Percentiles rank a stretch among this genome's conserved stretches.
These are phyloP conservation scores for Colletotrichum kahawae DNA, from an alignment of 2,329 filamentous ascomycete genomes.

Conservation along the genomic window DNA sequence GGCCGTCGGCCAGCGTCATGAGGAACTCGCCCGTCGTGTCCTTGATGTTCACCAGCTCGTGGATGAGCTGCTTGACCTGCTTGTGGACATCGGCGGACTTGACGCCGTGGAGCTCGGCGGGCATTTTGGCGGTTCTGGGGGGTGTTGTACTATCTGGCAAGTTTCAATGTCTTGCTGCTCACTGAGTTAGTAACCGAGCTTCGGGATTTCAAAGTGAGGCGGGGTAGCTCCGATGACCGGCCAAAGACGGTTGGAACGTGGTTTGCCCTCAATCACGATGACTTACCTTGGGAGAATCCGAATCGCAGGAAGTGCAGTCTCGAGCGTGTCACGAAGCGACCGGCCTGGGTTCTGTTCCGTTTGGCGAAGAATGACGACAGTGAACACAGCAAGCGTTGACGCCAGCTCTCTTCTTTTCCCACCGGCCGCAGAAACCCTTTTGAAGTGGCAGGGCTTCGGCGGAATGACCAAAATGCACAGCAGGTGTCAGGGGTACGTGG, in stretches of 20 bases:
- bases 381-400: background rate
- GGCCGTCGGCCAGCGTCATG: conserved; percentile 71
- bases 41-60: conserved; percentile 78
- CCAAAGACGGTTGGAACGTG: background rate
- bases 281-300: background rate
- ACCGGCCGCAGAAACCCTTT: background rate
- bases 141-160: background rate
- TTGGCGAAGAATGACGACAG: background rate
- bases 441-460: background rate
- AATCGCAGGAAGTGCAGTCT: background rate
- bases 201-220: background rate
- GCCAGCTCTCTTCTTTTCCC: background rate
- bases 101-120: conserved; percentile 48
- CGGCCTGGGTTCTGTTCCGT: background rate
- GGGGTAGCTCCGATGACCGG: background rate
- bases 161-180: background rate
- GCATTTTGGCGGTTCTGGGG: conserved; percentile 33
- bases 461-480: background rate
- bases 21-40: conserved; percentile 78
- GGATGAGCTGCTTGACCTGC: conserved; percentile 70
- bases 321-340: background rate
- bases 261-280: background rate
- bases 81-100: conserved; percentile 52
- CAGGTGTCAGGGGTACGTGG: background rate
- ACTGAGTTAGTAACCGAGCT: background rate